Evolutionary conservation across 352 stramenopile genomes (phyloP), one percentile per base, ranked within the genome.

Genomic region (Globisporangium iwayamae): DNA sequence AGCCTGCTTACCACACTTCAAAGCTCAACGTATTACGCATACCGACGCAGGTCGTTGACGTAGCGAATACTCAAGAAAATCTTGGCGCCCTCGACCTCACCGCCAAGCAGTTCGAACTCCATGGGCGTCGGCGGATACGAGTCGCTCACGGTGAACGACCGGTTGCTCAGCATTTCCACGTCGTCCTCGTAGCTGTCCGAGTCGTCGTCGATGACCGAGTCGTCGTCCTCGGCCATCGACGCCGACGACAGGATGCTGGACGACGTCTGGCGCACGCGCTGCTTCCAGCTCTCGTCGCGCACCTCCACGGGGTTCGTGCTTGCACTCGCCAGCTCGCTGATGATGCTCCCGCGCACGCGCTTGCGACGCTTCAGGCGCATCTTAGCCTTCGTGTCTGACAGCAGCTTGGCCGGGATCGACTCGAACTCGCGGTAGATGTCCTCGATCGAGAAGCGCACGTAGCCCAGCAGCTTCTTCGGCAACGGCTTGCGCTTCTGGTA

Each of bases 381-480:
- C 66, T 94, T 94, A 16, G 83, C 74, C 61, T 80, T 85, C 47
- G 80, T 73, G 62, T 94, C 81, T 28, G 75, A 48, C 45, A 94
- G 70, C 16, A 94, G 68, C 63, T 91, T 89, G 13, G 77, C 78
- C 8, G 87, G 85, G 34, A 96, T 75, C 2, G 80, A 67, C 16
- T 91, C 74, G 55, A 93, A 96, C 36, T 94, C 77, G 41, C 83
- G 82, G 62, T 91, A 94, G 38, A 96, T 90, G n/a, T 96, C 82
- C 47, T 96, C 82, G 57, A 94, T 80, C 22, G 85, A 92, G 47
- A 93, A 82, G 4, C 77, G 74, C 47, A 94, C 66, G 60, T 73
- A 85, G 4, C 87, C 87, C 10, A 96, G 72, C 6, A 72, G 70
- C 62, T 96, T 96, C 63, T 92, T 91, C 34, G 82, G 77, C 38